Evolutionary conservation across 805 yeast species (phyloP).

Genomic region (Kluyveromyces siamensis): DNA sequence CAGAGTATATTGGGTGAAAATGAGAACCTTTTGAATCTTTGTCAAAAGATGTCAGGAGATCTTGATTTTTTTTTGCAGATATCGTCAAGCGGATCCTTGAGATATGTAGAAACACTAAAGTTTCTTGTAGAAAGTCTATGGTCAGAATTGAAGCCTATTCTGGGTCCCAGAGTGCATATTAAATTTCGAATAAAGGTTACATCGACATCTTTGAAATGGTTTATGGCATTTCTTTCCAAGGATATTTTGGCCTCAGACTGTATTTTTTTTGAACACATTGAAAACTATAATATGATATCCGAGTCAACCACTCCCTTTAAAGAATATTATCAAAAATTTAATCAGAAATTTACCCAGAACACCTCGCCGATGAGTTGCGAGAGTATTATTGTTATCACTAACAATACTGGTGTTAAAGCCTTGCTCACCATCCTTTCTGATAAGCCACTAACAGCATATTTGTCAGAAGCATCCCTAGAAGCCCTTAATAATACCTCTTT

Average conservation of each 20-base stretch:
- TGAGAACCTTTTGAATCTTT: constrained; percentile 14
- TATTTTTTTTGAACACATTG: constrained; percentile 16
- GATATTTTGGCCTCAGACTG: constrained; percentile 10
- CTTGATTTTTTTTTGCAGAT: constrained; percentile 8
- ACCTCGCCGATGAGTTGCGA: constrained; percentile 8
- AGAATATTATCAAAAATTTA: constrained; percentile 23
- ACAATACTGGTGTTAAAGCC: constrained; percentile 28
- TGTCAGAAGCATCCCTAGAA: constrained; percentile 24
- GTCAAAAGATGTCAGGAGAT: constrained; percentile 5
- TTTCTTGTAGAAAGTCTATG: constrained; percentile 22
- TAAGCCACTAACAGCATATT: constrained; percentile 22
- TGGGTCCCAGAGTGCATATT: constrained; percentile 8
- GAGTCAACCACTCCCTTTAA: constrained; percentile 25
- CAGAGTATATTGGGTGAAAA: constrained; percentile 20
- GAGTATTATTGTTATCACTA: constrained; percentile 23
- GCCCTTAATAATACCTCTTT: constrained; percentile 14
- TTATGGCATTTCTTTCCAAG: constrained; percentile 19
- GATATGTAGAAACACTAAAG: constrained; percentile 28
- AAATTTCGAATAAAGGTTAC: constrained; percentile 20
- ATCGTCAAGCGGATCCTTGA: constrained; percentile 24
- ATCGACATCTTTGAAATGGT: constrained; percentile 25
- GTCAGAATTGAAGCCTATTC: constrained; percentile 7
- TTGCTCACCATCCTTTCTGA: constrained; percentile 27
- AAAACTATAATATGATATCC: constrained; percentile 7
- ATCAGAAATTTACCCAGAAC: constrained; percentile 14